Evolutionary conservation across 768 basidiomycete species (phyloP).

Genomic region (Podaxis carcinomalis): DNA sequence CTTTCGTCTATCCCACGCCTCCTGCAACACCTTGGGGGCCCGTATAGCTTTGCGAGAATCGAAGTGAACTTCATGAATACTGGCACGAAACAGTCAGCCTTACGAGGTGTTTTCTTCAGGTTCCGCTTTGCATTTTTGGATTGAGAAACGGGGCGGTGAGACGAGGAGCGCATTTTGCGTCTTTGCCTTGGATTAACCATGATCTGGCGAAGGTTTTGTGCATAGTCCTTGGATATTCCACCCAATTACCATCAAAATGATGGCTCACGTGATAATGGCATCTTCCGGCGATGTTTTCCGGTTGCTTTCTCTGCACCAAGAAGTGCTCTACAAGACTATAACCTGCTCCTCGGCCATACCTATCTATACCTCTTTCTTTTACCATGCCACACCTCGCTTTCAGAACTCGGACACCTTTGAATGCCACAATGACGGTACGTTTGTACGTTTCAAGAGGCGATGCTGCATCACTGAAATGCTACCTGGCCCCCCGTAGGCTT

Average conservation of each 20-base stretch:
- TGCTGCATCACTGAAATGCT: slow-evolving; percentile 10
- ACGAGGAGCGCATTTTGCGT: slow-evolving; percentile 75
- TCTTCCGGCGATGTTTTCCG: slow-evolving; percentile 24
- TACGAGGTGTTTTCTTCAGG: slow-evolving; percentile 75
- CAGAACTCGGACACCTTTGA: slow-evolving; percentile 33
- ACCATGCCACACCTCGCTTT: slow-evolving; percentile 41
- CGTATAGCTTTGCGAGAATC: slow-evolving; percentile 54
- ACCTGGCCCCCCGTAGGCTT: slow-evolving; percentile 28
- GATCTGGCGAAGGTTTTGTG: neutral
- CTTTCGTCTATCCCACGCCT: slow-evolving; percentile 83
- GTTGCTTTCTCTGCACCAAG: slow-evolving; percentile 23
- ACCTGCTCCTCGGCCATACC: slow-evolving; percentile 12
- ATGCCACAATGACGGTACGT: slow-evolving; percentile 34
- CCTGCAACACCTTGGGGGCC: slow-evolving; percentile 76
- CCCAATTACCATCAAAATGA: neutral
- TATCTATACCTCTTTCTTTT: neutral
- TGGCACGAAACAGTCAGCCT: slow-evolving; percentile 17
- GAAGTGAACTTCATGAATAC: neutral
- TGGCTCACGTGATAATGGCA: slow-evolving; percentile 21
- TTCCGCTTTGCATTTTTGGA: slow-evolving; percentile 72
- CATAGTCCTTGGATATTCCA: neutral
- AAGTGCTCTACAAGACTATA: slow-evolving; percentile 5
- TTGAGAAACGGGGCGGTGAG: slow-evolving; percentile 70
- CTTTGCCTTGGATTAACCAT: slow-evolving; percentile 97
- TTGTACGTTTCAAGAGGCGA: neutral